A percentile compares a stretch with the other conserved stretches of the same genome.
These are phyloP conservation scores for Chlamydomonas sp. DNA, from an alignment of 139 green algal species.

Conservation along the genomic window DNA sequence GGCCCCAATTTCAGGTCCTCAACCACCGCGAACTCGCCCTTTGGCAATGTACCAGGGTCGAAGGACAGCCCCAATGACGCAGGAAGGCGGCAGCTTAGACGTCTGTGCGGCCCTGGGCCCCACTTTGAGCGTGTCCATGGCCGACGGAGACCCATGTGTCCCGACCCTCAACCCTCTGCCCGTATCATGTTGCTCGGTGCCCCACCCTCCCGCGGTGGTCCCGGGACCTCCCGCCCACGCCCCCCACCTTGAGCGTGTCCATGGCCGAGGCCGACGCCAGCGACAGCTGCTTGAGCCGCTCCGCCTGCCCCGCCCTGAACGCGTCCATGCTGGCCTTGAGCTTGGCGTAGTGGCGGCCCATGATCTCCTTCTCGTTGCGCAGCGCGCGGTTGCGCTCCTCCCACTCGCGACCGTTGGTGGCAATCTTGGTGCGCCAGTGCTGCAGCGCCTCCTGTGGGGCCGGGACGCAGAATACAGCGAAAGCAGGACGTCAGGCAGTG, in stretches of 20 bases:
- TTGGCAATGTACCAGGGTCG: too few relatives aligned
- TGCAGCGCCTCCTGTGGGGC: slow-evolving; percentile 69
- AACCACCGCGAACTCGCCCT: too few relatives aligned
- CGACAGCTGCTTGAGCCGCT: slow-evolving; percentile 72
- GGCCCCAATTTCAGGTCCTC: too few relatives aligned
- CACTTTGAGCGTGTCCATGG: slow-evolving; percentile 58
- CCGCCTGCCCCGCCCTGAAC: slow-evolving; percentile 63
- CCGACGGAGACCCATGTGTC: slow-evolving; percentile 30
- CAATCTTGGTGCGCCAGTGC: slow-evolving; percentile 88
- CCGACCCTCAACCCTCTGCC: too few relatives aligned
- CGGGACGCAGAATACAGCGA: neutral
- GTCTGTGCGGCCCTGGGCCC: neutral
- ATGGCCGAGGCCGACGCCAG: slow-evolving; percentile 55
- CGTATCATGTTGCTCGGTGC: too few relatives aligned
- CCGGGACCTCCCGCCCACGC: neutral
- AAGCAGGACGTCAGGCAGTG: neutral
- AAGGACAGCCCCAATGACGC: too few relatives aligned
- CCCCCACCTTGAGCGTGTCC: slow-evolving; percentile 52
- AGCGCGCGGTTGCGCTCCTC: slow-evolving; percentile 77
- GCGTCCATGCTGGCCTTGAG: slow-evolving; percentile 76
- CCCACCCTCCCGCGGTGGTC: too few relatives aligned
- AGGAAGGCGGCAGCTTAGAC: too few relatives aligned
- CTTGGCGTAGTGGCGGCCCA: slow-evolving; percentile 80
- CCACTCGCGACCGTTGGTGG: slow-evolving; percentile 82
- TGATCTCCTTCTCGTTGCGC: slow-evolving; percentile 86